These are phyloP conservation scores for Macrophomina phaseolina DNA, from an alignment of 2,329 filamentous ascomycete species.

Conservation along the genomic window DNA sequence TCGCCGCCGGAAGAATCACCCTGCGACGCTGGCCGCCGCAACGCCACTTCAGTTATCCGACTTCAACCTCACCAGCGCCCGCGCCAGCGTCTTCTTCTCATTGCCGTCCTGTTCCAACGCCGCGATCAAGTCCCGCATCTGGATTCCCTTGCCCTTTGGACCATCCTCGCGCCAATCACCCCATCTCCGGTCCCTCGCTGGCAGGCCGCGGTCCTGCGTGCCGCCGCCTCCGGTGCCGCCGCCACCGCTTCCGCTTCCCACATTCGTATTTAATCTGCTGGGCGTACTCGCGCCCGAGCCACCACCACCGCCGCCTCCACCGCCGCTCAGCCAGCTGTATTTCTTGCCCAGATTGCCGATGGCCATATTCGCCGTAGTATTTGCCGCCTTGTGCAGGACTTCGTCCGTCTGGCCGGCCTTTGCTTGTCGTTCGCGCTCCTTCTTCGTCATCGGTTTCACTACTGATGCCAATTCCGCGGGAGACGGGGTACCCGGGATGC, in stretches of 20 bases:
- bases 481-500: slow-evolving; percentile 38
- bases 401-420: slow-evolving; percentile 77
- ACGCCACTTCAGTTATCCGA: slow-evolving; percentile 29
- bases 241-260: slow-evolving; percentile 29
- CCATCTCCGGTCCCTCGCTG: slow-evolving; percentile 65
- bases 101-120: slow-evolving; percentile 80
- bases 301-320: slow-evolving; percentile 47
- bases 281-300: slow-evolving; percentile 42
- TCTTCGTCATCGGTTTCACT: slow-evolving; percentile 72
- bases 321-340: slow-evolving; percentile 75
- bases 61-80: slow-evolving; percentile 40
- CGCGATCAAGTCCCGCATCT: slow-evolving; percentile 80
- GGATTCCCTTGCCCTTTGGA: slow-evolving; percentile 70
- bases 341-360: slow-evolving; percentile 72
- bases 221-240: slow-evolving; percentile 41
- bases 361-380: slow-evolving; percentile 80
- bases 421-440: slow-evolving; percentile 80
- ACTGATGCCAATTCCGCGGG: slow-evolving; percentile 35
- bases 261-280: slow-evolving; percentile 34
- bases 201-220: slow-evolving; percentile 51
- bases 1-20: too few species aligned
- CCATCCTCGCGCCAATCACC: slow-evolving; percentile 81
- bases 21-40: too few species aligned
- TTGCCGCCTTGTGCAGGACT: slow-evolving; percentile 79
- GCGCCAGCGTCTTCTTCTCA: slow-evolving; percentile 60